Conservation (phyloP, 1,284 basidiomycete species). For the Agroathelia rolfsii region DNA sequence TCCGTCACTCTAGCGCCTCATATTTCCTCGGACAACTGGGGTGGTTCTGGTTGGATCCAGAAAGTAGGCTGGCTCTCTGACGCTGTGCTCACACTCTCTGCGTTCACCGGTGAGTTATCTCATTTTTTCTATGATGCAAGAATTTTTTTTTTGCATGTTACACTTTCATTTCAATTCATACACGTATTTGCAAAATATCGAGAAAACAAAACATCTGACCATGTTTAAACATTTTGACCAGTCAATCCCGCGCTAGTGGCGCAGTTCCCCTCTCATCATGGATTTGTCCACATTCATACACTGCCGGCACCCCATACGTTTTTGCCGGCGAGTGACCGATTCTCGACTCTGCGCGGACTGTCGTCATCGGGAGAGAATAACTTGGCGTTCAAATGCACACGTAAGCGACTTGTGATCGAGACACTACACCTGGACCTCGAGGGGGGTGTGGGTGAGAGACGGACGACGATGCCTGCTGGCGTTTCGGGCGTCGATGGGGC, state of each 20-base stretch:
- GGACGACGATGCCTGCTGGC: too few species aligned
- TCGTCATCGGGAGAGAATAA: slow-evolving; percentile 81
- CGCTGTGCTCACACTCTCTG: slow-evolving; percentile 61
- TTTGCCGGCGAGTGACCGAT: slow-evolving; percentile 64
- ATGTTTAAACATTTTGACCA: slow-evolving; percentile 18
- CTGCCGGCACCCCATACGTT: slow-evolving; percentile 65
- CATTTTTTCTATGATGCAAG: slow-evolving; percentile 5
- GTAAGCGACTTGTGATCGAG: slow-evolving; percentile 83
- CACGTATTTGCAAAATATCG: too few species aligned
- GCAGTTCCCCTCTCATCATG: slow-evolving; percentile 77
- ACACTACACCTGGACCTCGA: slow-evolving; percentile 90
- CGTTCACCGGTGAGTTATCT: slow-evolving; percentile 63
- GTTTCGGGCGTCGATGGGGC: slow-evolving; percentile 8
- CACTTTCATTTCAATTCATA: too few species aligned
- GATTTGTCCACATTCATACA: slow-evolving; percentile 65
- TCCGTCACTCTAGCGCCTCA: slow-evolving; percentile 60
- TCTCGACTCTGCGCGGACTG: slow-evolving; percentile 69
- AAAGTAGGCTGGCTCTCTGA: slow-evolving; percentile 77
- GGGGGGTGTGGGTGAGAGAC: slow-evolving; percentile 80
- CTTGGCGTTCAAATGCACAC: slow-evolving; percentile 86
- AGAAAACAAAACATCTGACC: slow-evolving; percentile 6
- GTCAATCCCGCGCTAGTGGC: slow-evolving; percentile 57
- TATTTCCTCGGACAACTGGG: slow-evolving; percentile 45
- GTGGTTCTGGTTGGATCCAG: slow-evolving; percentile 57
- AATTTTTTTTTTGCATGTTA: slow-evolving; percentile 10